Conservation (phyloP, 2,329 filamentous ascomycete genomes). For the Penicillium capsulatum region DNA sequence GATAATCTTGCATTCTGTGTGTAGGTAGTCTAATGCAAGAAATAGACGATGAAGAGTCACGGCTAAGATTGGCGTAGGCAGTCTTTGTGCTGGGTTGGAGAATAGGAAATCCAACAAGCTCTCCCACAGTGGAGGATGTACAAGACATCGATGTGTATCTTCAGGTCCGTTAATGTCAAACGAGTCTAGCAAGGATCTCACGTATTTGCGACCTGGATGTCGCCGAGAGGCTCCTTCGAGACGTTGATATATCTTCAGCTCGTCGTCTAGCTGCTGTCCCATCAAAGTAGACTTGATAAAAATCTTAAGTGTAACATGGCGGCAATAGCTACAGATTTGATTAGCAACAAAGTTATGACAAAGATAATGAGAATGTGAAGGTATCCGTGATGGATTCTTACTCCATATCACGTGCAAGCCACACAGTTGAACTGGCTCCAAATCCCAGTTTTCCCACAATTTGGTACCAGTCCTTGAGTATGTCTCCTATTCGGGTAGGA, state of each 20-base stretch:
- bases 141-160: conserved; percentile 34
- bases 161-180: conserved; percentile 32
- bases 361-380: neutral
- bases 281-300: conserved; percentile 27
- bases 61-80: conserved; percentile 25
- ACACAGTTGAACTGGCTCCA: conserved; percentile 35
- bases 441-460: conserved; percentile 37
- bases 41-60: conserved; percentile 12
- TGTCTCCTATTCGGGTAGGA: conserved; percentile 30
- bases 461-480: conserved; percentile 30
- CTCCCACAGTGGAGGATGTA: conserved; percentile 44
- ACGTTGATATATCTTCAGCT: conserved; percentile 43
- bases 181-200: conserved; percentile 33
- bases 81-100: conserved; percentile 39
- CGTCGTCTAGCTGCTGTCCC: conserved; percentile 32
- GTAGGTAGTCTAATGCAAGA: conserved; percentile 13
- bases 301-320: conserved; percentile 32
- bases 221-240: conserved; percentile 26
- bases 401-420: conserved; percentile 37
- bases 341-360: conserved; percentile 1
- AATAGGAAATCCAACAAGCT: conserved; percentile 39
- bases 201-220: conserved; percentile 28
- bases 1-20: conserved; percentile 13
- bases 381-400: conserved; percentile 8
- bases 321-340: conserved; percentile 16